Percentiles rank a stretch among this genome's conserved stretches.
These are phyloP conservation scores for Atalantia buxifolia DNA, from an alignment of 345 rosid genomes.

Conservation along the genomic window DNA sequence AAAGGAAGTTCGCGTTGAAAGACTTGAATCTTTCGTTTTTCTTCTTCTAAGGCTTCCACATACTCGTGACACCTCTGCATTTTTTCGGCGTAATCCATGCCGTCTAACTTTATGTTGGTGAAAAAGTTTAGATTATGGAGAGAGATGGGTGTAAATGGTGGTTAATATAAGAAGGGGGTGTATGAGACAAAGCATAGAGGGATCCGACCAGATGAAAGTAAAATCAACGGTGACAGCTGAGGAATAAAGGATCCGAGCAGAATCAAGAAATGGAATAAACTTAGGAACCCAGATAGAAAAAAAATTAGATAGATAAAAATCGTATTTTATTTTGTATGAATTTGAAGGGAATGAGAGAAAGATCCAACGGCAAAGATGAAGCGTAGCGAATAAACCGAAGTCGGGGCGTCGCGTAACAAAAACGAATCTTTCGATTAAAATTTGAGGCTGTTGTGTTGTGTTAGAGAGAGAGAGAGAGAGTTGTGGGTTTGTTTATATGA, in stretches of 20 bases:
- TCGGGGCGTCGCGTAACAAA: slow-evolving; percentile 81
- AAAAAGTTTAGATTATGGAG: not conserved
- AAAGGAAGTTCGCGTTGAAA: slow-evolving; percentile 95
- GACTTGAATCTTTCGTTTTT: slow-evolving; percentile 83
- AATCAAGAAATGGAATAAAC: slow-evolving; percentile 63
- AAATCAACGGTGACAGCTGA: slow-evolving; percentile 1
- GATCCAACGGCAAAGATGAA: slow-evolving; percentile 1
- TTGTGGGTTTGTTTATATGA: not conserved
- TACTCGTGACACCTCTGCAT: slow-evolving; percentile 55
- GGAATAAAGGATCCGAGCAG: slow-evolving; percentile 71
- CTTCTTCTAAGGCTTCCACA: slow-evolving; percentile 77
- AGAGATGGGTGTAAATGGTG: not conserved
- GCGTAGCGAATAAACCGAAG: slow-evolving; percentile 26
- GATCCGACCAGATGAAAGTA: slow-evolving; percentile 30
- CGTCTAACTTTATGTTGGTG: not conserved
- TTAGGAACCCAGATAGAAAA: slow-evolving; percentile 2
- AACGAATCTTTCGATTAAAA: slow-evolving; percentile 48
- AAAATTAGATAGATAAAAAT: not conserved
- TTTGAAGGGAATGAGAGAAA: not conserved
- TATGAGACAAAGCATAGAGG: slow-evolving; percentile 32
- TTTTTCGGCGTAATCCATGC: slow-evolving; percentile 49
- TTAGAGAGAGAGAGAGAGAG: slow-evolving; percentile 8
- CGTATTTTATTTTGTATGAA: not conserved
- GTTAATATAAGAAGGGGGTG: not conserved
- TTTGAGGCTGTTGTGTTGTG: not conserved